Evolutionary conservation across 169 alveolate genomes (phyloP).

Genomic region (Eimeria mitis): DNA sequence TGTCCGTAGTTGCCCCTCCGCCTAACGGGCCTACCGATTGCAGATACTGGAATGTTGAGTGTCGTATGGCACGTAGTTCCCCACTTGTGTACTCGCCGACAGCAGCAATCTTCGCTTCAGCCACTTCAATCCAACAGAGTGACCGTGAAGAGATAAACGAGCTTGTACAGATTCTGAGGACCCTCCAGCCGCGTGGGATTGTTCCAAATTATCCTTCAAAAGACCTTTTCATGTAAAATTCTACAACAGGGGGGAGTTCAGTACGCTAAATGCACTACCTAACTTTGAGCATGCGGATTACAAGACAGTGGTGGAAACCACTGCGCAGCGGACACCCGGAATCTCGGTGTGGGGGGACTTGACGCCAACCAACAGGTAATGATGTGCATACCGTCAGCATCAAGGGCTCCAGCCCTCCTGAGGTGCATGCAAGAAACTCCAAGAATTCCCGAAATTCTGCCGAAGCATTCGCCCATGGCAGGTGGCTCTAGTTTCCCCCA

Average conservation of each 20-base stretch:
- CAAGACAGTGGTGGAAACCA: too few relatives aligned
- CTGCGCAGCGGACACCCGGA: neutral
- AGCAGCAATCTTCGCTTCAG: neutral
- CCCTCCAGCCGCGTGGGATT: neutral
- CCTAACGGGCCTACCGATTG: neutral
- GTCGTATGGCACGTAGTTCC: neutral
- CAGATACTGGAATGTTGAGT: neutral
- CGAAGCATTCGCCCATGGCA: too few relatives aligned
- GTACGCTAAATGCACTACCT: neutral
- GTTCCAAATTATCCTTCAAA: neutral
- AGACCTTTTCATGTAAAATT: neutral
- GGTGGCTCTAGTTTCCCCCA: too few relatives aligned
- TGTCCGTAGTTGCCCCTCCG: neutral
- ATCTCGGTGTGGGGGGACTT: neutral
- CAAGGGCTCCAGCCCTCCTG: neutral
- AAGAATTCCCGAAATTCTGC: too few relatives aligned
- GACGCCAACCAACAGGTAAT: neutral
- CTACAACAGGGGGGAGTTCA: neutral
- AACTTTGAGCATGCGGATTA: neutral
- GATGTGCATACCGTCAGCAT: neutral
- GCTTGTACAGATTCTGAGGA: neutral
- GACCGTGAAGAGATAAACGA: neutral
- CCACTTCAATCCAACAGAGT: neutral
- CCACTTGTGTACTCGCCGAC: constrained; percentile 27
- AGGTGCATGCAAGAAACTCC: too few relatives aligned